phyloP scores from a whole-genome alignment of 495 filamentous ascomycete genomes.

The Neurospora africana region DNA sequence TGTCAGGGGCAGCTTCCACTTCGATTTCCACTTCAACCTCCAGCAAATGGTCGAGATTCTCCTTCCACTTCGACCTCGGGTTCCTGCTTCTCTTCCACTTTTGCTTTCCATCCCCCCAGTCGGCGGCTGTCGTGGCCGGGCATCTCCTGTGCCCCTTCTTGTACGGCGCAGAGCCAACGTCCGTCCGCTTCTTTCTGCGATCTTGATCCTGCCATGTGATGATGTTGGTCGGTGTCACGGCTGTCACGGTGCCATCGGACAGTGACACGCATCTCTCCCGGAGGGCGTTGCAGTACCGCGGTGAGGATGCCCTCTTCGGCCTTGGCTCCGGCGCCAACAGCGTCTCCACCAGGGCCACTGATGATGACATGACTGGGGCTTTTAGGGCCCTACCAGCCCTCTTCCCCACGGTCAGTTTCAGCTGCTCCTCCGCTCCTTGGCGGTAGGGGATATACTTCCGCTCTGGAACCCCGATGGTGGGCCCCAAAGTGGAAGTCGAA shows the following conservation, averaged over 20 bases:
- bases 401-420: neutral
- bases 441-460: neutral
- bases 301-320: neutral
- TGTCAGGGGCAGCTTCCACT: constrained; percentile 1
- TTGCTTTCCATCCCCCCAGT: neutral
- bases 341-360: neutral
- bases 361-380: neutral
- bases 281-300: neutral
- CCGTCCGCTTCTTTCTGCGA: neutral
- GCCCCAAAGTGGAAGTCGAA: neutral
- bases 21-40: neutral
- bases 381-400: neutral
- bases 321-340: neutral
- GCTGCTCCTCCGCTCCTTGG: neutral
- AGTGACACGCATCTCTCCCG: neutral
- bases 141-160: neutral
- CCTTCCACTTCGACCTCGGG: neutral
- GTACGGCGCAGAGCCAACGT: neutral
- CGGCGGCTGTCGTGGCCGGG: neutral
- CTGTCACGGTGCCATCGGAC: neutral
- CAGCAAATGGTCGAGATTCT: neutral
- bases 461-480: neutral
- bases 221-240: neutral
- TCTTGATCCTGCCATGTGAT: neutral
- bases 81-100: neutral